Evolutionary conservation across 2,329 filamentous ascomycete species (phyloP).

Genomic region (Aspergillus intermedius): DNA sequence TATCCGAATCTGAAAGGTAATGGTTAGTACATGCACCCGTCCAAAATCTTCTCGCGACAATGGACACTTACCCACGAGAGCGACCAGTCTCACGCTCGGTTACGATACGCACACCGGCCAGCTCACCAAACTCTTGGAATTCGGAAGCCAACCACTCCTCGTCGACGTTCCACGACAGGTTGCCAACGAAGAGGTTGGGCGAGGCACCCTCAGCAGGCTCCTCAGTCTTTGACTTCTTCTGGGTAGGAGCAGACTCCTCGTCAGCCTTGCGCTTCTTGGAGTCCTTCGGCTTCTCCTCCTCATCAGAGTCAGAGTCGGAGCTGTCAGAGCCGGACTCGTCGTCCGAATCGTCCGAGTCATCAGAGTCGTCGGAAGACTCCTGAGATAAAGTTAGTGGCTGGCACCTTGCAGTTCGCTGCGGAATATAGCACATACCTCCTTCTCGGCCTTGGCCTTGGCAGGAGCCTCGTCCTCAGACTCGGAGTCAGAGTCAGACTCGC

Average conservation of each 20-base stretch:
- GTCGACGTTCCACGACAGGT: slow-evolving; percentile 84
- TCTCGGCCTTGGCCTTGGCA: slow-evolving; percentile 9
- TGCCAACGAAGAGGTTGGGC: slow-evolving; percentile 77
- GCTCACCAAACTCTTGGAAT: slow-evolving; percentile 71
- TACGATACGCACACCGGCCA: slow-evolving; percentile 70
- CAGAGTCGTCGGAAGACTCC: slow-evolving; percentile 8
- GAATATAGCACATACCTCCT: slow-evolving; percentile 5
- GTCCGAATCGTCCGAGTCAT: slow-evolving; percentile 19
- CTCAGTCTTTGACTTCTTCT: slow-evolving; percentile 60
- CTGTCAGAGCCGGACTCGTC: slow-evolving; percentile 23
- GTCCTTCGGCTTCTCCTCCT: slow-evolving; percentile 28
- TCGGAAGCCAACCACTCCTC: slow-evolving; percentile 74
- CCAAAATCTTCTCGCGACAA: slow-evolving; percentile 5
- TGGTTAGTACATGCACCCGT: slow-evolving; percentile 5
- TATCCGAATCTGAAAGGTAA: slow-evolving; percentile 63
- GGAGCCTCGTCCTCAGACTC: slow-evolving; percentile 12
- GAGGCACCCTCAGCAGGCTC: slow-evolving; percentile 26
- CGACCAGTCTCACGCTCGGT: slow-evolving; percentile 73
- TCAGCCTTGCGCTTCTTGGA: slow-evolving; percentile 47
- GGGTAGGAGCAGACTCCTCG: slow-evolving; percentile 33
- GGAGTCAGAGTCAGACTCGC: slow-evolving; percentile 20
- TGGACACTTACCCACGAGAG: slow-evolving; percentile 62
- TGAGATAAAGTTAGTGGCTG: slow-evolving; percentile 3
- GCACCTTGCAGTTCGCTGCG: background rate
- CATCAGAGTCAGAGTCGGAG: slow-evolving; percentile 25